These are phyloP conservation scores for Circinella umbellata DNA, from an alignment of 371 early-diverging fungal species.

Conservation along the genomic window DNA sequence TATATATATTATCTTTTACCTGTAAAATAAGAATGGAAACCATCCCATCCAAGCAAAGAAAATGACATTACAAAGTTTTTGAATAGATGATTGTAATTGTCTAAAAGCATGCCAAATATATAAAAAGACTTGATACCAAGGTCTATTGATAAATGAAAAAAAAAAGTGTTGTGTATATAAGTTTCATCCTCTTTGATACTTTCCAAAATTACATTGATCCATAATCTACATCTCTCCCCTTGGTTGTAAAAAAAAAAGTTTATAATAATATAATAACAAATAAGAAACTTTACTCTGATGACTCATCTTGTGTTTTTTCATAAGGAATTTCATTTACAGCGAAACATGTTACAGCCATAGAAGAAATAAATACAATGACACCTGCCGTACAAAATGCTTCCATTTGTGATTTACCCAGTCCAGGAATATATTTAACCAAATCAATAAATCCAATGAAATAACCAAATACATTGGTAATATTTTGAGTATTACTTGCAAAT, in stretches of 20 bases:
- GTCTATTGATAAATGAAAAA: constrained; percentile 28
- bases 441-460: constrained; percentile 70
- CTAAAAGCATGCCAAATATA: constrained; percentile 61
- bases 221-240: neutral
- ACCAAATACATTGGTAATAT: constrained; percentile 71
- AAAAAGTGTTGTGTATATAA: no score
- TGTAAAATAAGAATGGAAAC: constrained; percentile 76
- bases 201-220: neutral
- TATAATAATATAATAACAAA: no score
- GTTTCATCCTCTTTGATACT: neutral
- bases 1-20: constrained; percentile 17
- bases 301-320: constrained; percentile 26
- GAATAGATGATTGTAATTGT: constrained; percentile 61
- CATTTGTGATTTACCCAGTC: constrained; percentile 64
- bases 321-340: constrained; percentile 47
- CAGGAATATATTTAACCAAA: constrained; percentile 61
- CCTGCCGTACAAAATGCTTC: constrained; percentile 69
- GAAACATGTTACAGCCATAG: constrained; percentile 58
- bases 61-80: constrained; percentile 73
- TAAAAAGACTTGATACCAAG: constrained; percentile 49
- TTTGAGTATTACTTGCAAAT: constrained; percentile 74
- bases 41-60: constrained; percentile 87
- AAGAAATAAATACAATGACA: constrained; percentile 52
- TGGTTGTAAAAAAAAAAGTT: neutral
- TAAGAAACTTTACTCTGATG: neutral